Conservation (phyloP, 352 stramenopile genomes). For the Globisporangium canariense region DNA sequence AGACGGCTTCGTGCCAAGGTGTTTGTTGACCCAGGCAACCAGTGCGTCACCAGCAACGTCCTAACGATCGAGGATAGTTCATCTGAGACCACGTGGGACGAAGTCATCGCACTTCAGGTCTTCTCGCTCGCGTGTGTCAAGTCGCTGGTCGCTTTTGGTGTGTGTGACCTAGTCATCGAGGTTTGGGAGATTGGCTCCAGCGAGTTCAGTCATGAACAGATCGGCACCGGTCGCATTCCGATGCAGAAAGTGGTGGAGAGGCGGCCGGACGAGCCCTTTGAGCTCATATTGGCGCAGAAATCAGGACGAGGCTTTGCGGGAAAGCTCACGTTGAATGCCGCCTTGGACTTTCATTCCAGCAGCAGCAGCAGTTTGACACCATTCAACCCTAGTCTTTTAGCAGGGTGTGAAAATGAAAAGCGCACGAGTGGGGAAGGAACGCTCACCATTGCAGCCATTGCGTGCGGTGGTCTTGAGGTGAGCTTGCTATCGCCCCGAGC, state of each 20-base stretch:
- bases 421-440: not conserved
- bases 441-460: not conserved
- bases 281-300: not conserved
- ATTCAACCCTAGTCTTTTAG: not conserved
- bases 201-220: not conserved
- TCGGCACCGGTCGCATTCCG: slow-evolving; percentile 3
- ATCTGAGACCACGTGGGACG: not conserved
- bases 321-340: not conserved
- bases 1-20: slow-evolving; percentile 7
- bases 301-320: slow-evolving; percentile 4
- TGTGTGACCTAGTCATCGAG: slow-evolving; percentile 9
- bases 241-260: slow-evolving; percentile 1
- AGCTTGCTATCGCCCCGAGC: not conserved
- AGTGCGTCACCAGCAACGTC: not conserved
- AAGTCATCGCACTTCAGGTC: not conserved
- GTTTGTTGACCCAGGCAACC: slow-evolving; percentile 5
- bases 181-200: slow-evolving; percentile 6
- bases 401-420: not conserved
- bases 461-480: slow-evolving; percentile 8
- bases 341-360: not conserved
- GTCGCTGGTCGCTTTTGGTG: not conserved
- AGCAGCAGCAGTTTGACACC: not conserved
- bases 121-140: not conserved
- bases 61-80: not conserved
- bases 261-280: not conserved